phyloP scores from a whole-genome alignment of 2,329 filamentous ascomycete genomes.

The Monilinia fructigena region DNA sequence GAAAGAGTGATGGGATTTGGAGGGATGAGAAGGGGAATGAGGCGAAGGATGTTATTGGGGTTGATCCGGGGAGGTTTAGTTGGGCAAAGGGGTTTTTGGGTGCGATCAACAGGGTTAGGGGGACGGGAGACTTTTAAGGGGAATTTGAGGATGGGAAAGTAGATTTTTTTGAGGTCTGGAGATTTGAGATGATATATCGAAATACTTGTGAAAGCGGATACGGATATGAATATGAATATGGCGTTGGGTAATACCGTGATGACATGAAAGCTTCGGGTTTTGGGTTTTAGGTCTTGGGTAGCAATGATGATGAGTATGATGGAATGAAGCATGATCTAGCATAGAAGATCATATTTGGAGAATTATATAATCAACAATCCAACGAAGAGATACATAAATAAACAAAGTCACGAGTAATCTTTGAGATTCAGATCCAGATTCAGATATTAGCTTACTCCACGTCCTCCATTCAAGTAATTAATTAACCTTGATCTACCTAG shows the following conservation, averaged over 20 bases:
- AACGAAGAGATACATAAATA: background rate
- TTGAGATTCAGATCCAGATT: background rate
- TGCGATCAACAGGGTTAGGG: slow-evolving; percentile 56
- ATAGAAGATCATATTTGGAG: background rate
- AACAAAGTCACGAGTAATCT: background rate
- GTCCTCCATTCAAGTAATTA: background rate
- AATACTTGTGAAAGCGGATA: background rate
- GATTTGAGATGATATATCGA: background rate
- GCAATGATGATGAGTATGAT: background rate
- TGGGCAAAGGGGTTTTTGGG: slow-evolving; percentile 59
- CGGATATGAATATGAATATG: too few relatives aligned
- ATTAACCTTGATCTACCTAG: background rate
- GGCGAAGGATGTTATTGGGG: slow-evolving; percentile 51
- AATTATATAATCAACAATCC: background rate
- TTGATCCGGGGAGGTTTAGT: slow-evolving; percentile 54
- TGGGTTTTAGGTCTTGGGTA: background rate
- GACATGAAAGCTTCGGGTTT: background rate
- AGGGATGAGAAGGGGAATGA: slow-evolving; percentile 51
- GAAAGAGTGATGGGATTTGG: slow-evolving; percentile 59
- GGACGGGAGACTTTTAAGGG: slow-evolving; percentile 51
- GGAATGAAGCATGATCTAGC: background rate
- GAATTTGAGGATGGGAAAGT: background rate
- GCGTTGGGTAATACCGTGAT: background rate
- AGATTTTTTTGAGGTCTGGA: background rate
- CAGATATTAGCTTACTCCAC: background rate